These are phyloP conservation scores for Phoma sp. DNA, from an alignment of 2,329 filamentous ascomycete genomes.

Conservation along the genomic window DNA sequence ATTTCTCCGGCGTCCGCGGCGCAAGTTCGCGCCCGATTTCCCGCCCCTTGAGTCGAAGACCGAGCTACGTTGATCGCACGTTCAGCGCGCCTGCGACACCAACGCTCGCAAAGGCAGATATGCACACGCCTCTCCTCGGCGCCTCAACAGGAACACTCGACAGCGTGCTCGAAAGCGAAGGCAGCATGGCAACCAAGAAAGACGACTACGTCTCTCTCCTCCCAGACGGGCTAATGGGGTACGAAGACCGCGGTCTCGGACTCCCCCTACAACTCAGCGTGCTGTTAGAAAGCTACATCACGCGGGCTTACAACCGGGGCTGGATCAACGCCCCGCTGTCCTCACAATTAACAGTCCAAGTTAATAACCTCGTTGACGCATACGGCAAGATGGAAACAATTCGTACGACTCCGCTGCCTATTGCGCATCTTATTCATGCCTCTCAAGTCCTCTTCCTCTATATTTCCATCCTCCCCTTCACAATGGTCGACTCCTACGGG, in stretches of 20 bases:
- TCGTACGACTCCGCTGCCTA: constrained; percentile 67
- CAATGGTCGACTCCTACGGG: constrained; percentile 67
- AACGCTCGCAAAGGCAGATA: not conserved
- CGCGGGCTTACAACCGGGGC: constrained; percentile 61
- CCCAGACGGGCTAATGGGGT: constrained; percentile 58
- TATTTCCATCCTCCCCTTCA: constrained; percentile 67
- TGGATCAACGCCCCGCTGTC: constrained; percentile 69
- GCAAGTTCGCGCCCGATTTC: constrained; percentile 22
- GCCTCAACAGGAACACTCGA: constrained; percentile 28
- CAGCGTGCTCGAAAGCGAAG: constrained; percentile 33
- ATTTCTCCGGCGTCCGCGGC: constrained; percentile 20
- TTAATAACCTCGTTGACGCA: constrained; percentile 64
- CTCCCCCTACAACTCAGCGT: constrained; percentile 68
- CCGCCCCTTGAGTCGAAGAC: constrained; percentile 21
- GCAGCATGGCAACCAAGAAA: constrained; percentile 43
- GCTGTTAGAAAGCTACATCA: constrained; percentile 67
- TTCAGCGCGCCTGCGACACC: constrained; percentile 12
- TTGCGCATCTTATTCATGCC: constrained; percentile 71
- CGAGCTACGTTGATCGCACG: constrained; percentile 38
- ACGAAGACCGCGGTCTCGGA: constrained; percentile 65
- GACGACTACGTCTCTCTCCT: constrained; percentile 61
- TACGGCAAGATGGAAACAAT: constrained; percentile 73
- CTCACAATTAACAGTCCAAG: constrained; percentile 63
- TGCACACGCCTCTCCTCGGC: constrained; percentile 30
- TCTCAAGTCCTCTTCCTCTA: constrained; percentile 70